A percentile compares a stretch with the other conserved stretches of the same genome.
phyloP scores from a whole-genome alignment of 306 rosid genomes.

The Quercus variabilis region DNA sequence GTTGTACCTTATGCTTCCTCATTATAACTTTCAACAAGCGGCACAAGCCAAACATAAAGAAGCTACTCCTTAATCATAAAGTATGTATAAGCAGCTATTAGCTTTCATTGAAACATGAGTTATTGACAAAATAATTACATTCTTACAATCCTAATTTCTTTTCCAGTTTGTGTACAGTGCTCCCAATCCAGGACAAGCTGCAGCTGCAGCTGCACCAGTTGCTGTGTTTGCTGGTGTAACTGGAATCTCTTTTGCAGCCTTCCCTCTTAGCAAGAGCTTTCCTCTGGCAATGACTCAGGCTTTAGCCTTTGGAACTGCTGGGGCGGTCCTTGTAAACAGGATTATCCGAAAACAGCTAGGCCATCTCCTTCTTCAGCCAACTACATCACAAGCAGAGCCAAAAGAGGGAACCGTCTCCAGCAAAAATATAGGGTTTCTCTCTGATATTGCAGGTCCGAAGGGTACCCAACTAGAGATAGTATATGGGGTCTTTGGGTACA shows the following conservation, averaged over 20 bases:
- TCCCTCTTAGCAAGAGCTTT: constrained; percentile 67
- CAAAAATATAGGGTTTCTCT: constrained; percentile 65
- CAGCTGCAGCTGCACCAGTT: constrained; percentile 92
- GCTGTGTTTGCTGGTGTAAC: constrained; percentile 78
- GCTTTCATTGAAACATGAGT: background rate
- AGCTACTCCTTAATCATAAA: background rate
- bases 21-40: background rate
- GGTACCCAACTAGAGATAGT: constrained; percentile 91
- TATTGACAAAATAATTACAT: background rate
- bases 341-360: constrained; percentile 82
- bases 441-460: constrained; percentile 83
- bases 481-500: constrained; percentile 90
- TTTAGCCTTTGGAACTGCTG: constrained; percentile 61
- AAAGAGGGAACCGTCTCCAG: constrained; percentile 32
- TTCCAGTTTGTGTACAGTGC: constrained; percentile 93
- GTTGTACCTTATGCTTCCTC: background rate
- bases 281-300: constrained; percentile 63
- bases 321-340: constrained; percentile 65
- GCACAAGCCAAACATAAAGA: background rate
- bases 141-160: background rate
- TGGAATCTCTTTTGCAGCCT: constrained; percentile 67
- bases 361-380: constrained; percentile 64
- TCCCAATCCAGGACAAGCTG: constrained; percentile 93
- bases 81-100: background rate
- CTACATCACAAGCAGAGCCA: constrained; percentile 31